Evolutionary conservation across 1,284 basidiomycete genomes (phyloP).

Genomic region (Ustilago vetiveriae): DNA sequence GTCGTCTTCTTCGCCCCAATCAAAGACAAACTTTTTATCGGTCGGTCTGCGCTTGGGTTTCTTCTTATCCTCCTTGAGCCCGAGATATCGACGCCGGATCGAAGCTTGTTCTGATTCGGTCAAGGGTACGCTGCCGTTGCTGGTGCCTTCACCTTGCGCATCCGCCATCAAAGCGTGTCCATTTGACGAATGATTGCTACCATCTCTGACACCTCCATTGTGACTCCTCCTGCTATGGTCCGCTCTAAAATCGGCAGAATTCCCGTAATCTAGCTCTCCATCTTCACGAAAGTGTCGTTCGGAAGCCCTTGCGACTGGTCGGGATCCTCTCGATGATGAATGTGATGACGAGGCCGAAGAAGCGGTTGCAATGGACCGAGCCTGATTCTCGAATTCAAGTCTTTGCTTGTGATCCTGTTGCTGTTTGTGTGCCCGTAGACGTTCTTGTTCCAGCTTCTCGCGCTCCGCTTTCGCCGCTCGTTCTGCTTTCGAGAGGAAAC

Average conservation of each 20-base stretch:
- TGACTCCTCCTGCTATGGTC: constrained; percentile 10
- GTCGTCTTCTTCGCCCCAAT: constrained; percentile 76
- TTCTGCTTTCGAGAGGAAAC: constrained; percentile 59
- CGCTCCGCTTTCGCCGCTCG: constrained; percentile 47
- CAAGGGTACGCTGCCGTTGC: constrained; percentile 14
- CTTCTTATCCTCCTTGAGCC: constrained; percentile 73
- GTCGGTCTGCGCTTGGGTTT: constrained; percentile 91
- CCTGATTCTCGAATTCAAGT: constrained; percentile 76
- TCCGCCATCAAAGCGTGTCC: neutral
- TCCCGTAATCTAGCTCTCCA: constrained; percentile 25
- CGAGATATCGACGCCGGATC: constrained; percentile 59
- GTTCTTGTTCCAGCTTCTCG: constrained; percentile 30
- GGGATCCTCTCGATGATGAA: too few species aligned
- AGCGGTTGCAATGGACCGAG: constrained; percentile 16
- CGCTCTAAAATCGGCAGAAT: constrained; percentile 9
- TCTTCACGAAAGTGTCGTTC: constrained; percentile 2
- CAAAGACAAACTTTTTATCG: constrained; percentile 91
- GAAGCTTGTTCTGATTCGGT: constrained; percentile 52
- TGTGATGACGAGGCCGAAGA: constrained; percentile 26
- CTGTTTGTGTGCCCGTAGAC: constrained; percentile 68
- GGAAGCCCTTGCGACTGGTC: neutral
- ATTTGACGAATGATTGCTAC: neutral
- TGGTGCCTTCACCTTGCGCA: neutral
- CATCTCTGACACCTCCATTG: neutral
- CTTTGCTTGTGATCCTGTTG: constrained; percentile 74